A percentile compares a stretch with the other conserved stretches of the same genome.
These are phyloP conservation scores for Cordyceps militaris DNA, from an alignment of 2,329 filamentous ascomycete genomes.

Conservation along the genomic window DNA sequence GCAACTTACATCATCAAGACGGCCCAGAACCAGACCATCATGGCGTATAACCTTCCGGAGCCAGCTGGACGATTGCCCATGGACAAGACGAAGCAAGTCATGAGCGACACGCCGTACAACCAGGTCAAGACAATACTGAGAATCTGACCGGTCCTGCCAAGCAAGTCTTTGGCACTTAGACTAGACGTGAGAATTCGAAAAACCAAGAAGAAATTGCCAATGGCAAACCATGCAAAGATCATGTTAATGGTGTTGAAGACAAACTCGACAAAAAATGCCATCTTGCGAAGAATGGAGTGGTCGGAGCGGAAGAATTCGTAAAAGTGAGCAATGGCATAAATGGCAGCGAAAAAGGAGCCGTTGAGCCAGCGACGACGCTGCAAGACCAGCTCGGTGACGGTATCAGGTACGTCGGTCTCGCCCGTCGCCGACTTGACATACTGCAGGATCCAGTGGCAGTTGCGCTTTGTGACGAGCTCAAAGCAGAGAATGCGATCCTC, in stretches of 20 bases:
- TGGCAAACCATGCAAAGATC: slow-evolving; percentile 97
- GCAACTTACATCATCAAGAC: slow-evolving; percentile 76
- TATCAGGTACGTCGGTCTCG: slow-evolving; percentile 93
- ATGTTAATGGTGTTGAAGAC: slow-evolving; percentile 92
- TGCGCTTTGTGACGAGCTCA: slow-evolving; percentile 94
- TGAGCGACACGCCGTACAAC: slow-evolving; percentile 85
- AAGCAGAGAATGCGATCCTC: slow-evolving; percentile 99
- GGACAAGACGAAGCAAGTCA: slow-evolving; percentile 91
- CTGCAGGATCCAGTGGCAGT: slow-evolving; percentile 94
- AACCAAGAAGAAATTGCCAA: slow-evolving; percentile 98
- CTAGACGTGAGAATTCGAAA: slow-evolving; percentile 94
- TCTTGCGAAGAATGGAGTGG: slow-evolving; percentile 79
- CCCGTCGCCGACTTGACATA: slow-evolving; percentile 97
- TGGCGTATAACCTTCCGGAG: slow-evolving; percentile 87
- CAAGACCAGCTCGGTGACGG: slow-evolving; percentile 88
- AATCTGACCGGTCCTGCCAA: slow-evolving; percentile 71
- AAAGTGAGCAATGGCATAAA: slow-evolving; percentile 92
- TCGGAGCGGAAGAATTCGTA: slow-evolving; percentile 93
- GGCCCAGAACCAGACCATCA: slow-evolving; percentile 98
- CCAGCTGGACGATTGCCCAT: slow-evolving; percentile 93
- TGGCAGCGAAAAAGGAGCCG: slow-evolving; percentile 94
- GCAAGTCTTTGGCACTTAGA: slow-evolving; percentile 59
- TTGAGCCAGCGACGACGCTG: slow-evolving; percentile 97
- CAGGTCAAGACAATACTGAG: slow-evolving; percentile 90
- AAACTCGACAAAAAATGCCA: slow-evolving; percentile 89